Evolutionary conservation across 768 basidiomycete genomes (phyloP).

Genomic region (Cubamyces lactineus): DNA sequence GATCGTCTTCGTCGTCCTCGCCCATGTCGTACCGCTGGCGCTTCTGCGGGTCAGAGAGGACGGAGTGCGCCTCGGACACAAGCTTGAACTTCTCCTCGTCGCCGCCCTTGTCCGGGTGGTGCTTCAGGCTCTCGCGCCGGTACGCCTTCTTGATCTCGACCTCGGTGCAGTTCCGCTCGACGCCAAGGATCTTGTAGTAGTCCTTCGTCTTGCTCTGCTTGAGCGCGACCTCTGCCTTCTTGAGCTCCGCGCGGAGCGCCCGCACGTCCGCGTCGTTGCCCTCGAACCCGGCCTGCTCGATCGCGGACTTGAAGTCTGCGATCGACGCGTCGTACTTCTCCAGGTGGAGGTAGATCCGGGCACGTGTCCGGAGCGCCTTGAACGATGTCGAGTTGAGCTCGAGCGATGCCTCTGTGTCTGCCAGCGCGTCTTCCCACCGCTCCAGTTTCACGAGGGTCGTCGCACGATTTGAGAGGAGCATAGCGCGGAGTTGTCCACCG

Average conservation of each 20-base stretch:
- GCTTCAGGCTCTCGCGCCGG: constrained; percentile 80
- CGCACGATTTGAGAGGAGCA: constrained; percentile 81
- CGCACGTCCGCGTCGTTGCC: constrained; percentile 65
- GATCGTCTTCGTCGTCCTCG: constrained; percentile 70
- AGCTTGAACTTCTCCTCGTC: constrained; percentile 97
- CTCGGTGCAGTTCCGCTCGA: constrained; percentile 64
- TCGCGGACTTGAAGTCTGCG: constrained; percentile 78
- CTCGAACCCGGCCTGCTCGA: constrained; percentile 70
- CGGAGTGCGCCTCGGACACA: constrained; percentile 78
- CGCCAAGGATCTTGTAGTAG: constrained; percentile 79
- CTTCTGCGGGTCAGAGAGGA: constrained; percentile 76
- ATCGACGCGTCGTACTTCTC: constrained; percentile 76
- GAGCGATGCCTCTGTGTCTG: constrained; percentile 72
- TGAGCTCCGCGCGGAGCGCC: constrained; percentile 65
- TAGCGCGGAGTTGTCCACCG: constrained; percentile 81
- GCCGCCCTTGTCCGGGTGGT: constrained; percentile 91
- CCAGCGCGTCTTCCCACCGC: constrained; percentile 66
- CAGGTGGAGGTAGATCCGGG: constrained; percentile 73
- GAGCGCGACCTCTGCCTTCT: constrained; percentile 79
- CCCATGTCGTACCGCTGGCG: constrained; percentile 80
- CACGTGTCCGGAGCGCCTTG: constrained; percentile 87
- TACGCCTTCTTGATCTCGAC: constrained; percentile 90
- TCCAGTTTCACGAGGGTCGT: constrained; percentile 80
- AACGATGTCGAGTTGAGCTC: constrained; percentile 64
- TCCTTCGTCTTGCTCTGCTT: constrained; percentile 92